phyloP scores from a whole-genome alignment of 228 moss, liverwort and hornwort species.

The Sphagnum fallax region DNA sequence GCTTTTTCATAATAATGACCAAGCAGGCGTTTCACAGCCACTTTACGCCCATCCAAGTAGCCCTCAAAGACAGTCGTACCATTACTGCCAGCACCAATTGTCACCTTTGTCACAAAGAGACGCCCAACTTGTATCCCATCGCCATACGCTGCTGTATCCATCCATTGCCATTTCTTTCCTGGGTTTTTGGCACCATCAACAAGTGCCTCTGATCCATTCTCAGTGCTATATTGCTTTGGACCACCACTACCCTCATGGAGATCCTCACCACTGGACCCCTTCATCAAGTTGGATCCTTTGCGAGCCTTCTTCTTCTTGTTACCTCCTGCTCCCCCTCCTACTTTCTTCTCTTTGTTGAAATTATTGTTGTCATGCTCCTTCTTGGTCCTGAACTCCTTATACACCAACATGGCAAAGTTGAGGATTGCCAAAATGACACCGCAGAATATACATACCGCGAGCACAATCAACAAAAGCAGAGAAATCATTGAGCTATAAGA shows the following conservation, averaged over 20 bases:
- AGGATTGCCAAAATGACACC: too few species aligned
- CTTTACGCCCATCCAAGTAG: conserved; percentile 74
- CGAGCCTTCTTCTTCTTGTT: conserved; percentile 29
- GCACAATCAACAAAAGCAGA: too few species aligned
- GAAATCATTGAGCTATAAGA: too few species aligned
- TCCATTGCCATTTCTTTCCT: conserved; percentile 13
- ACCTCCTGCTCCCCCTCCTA: conserved; percentile 5
- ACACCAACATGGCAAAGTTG: too few species aligned
- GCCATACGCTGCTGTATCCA: conserved; percentile 37
- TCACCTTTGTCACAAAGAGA: conserved; percentile 66
- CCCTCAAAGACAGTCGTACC: conserved; percentile 93
- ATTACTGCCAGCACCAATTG: conserved; percentile 90
- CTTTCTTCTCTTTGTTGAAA: conserved; percentile 14
- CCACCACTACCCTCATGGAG: conserved; percentile 3
- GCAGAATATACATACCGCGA: too few species aligned
- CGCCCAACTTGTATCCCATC: conserved; percentile 68
- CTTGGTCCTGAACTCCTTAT: conserved; percentile 3
- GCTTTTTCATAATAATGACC: conserved; percentile 85
- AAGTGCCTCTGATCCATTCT: background rate
- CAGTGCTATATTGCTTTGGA: conserved; percentile 1
- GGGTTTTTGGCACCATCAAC: conserved; percentile 15
- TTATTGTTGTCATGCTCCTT: conserved; percentile 16
- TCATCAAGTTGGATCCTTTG: conserved; percentile 17
- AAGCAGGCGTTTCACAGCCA: conserved; percentile 90
- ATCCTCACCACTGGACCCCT: conserved; percentile 20